These are phyloP conservation scores for Candida neerlandica DNA, from an alignment of 1,139 yeast genomes.

Conservation along the genomic window DNA sequence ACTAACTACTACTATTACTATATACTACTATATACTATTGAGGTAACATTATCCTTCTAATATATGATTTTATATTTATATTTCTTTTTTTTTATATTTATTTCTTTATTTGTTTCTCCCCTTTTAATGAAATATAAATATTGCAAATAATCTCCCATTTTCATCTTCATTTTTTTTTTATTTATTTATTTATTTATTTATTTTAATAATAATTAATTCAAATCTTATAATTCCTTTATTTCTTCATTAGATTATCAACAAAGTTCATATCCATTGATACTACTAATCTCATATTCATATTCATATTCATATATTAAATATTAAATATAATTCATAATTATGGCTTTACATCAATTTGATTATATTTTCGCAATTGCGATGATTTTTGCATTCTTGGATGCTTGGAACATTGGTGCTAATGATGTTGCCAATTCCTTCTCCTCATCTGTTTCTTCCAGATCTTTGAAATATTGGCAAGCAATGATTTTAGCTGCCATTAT, in stretches of 20 bases:
- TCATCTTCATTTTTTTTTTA: background rate
- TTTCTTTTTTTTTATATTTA: background rate
- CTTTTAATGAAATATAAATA: background rate
- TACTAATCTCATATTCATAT: background rate
- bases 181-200: background rate
- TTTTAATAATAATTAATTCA: too few relatives aligned
- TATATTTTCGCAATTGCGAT: constrained; percentile 67
- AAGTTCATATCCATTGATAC: too few relatives aligned
- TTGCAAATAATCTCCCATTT: background rate
- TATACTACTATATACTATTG: too few relatives aligned
- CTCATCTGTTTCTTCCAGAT: constrained; percentile 69
- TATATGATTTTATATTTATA: background rate
- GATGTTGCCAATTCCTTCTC: constrained; percentile 84
- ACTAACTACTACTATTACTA: too few relatives aligned
- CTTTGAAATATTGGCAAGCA: constrained; percentile 74
- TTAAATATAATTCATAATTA: constrained; percentile 8
- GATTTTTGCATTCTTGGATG: constrained; percentile 76
- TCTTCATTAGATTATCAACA: too few relatives aligned
- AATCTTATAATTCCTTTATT: too few relatives aligned
- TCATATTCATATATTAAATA: background rate
- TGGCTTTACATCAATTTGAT: constrained; percentile 58
- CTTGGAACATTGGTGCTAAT: constrained; percentile 84
- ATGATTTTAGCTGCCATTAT: constrained; percentile 67
- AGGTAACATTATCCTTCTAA: background rate
- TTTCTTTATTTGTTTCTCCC: background rate